Evolutionary conservation across 768 basidiomycete genomes (phyloP).

Genomic region (Russula virescens): DNA sequence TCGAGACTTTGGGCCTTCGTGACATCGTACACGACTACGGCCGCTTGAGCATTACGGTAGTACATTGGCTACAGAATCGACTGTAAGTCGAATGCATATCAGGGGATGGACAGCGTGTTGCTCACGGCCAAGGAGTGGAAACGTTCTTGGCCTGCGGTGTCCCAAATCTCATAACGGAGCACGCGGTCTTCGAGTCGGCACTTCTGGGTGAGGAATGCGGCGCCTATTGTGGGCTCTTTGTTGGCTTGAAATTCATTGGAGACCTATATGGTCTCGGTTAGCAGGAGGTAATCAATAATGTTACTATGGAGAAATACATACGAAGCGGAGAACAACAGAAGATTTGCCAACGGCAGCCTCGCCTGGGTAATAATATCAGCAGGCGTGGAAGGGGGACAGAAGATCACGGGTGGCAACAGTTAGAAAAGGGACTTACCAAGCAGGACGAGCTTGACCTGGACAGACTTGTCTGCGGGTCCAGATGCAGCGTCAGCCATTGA

Average conservation of each 20-base stretch:
- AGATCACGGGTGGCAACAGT: background rate
- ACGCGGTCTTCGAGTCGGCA: constrained; percentile 93
- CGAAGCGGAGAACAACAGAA: constrained; percentile 95
- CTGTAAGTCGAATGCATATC: background rate
- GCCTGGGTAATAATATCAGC: constrained; percentile 42
- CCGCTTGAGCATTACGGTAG: constrained; percentile 96
- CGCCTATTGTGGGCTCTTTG: constrained; percentile 98
- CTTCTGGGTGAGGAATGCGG: constrained; percentile 93
- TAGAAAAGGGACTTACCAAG: constrained; percentile 54
- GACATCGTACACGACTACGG: constrained; percentile 97
- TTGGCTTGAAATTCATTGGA: constrained; percentile 98
- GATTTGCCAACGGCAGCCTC: constrained; percentile 99
- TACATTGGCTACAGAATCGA: constrained; percentile 77
- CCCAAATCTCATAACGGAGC: constrained; percentile 95
- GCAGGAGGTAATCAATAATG: constrained; percentile 10
- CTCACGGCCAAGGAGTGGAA: constrained; percentile 94
- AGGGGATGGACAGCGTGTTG: background rate
- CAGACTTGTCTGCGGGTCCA: constrained; percentile 74
- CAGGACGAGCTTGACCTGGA: constrained; percentile 96
- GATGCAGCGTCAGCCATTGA: constrained; percentile 71
- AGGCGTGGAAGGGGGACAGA: background rate
- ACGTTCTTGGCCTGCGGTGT: constrained; percentile 91
- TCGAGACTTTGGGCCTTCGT: constrained; percentile 94
- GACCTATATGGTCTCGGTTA: constrained; percentile 43
- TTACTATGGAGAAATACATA: constrained; percentile 36